Percentiles rank a stretch among this genome's conserved stretches.
phyloP scores from a whole-genome alignment of 2,329 filamentous ascomycete genomes.

The Neofusicoccum parvum region DNA sequence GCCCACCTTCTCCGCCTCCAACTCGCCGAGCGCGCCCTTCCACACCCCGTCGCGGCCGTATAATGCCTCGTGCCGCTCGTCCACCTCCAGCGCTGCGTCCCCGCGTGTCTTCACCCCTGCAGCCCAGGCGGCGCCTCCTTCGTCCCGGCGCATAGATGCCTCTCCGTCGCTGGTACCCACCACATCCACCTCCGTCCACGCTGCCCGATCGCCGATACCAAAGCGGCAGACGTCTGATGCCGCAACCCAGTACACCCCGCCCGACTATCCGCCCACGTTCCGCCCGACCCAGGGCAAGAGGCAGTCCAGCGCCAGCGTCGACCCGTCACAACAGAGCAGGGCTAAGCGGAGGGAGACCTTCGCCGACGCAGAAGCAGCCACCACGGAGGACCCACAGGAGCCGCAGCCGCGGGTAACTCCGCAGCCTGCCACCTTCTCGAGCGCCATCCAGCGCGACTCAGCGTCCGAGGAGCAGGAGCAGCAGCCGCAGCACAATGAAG shows the following conservation, averaged over 20 bases:
- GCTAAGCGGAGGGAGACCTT: slow-evolving; percentile 37
- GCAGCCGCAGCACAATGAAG: background rate
- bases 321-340: slow-evolving; percentile 20
- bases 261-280: slow-evolving; percentile 47
- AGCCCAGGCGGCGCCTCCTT: slow-evolving; percentile 26
- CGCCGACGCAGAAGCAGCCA: slow-evolving; percentile 23
- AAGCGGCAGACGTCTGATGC: slow-evolving; percentile 50
- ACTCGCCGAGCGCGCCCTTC: slow-evolving; percentile 39
- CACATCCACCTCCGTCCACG: slow-evolving; percentile 24
- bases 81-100: slow-evolving; percentile 32
- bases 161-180: slow-evolving; percentile 28
- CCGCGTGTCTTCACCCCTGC: slow-evolving; percentile 36
- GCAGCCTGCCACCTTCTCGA: slow-evolving; percentile 20
- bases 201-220: slow-evolving; percentile 22
- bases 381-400: slow-evolving; percentile 28
- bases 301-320: slow-evolving; percentile 16
- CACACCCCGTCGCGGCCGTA: slow-evolving; percentile 35
- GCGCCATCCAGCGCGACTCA: background rate
- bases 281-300: slow-evolving; percentile 19
- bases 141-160: slow-evolving; percentile 34
- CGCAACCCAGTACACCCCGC: slow-evolving; percentile 58
- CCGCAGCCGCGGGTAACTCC: slow-evolving; percentile 39
- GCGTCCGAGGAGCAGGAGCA: background rate
- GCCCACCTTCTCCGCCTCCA: slow-evolving; percentile 40
- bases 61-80: slow-evolving; percentile 38